Evolutionary conservation across 1,139 yeast genomes (phyloP), one percentile per base, ranked within the genome.

Genomic region (Blastobotrys aristatus): DNA sequence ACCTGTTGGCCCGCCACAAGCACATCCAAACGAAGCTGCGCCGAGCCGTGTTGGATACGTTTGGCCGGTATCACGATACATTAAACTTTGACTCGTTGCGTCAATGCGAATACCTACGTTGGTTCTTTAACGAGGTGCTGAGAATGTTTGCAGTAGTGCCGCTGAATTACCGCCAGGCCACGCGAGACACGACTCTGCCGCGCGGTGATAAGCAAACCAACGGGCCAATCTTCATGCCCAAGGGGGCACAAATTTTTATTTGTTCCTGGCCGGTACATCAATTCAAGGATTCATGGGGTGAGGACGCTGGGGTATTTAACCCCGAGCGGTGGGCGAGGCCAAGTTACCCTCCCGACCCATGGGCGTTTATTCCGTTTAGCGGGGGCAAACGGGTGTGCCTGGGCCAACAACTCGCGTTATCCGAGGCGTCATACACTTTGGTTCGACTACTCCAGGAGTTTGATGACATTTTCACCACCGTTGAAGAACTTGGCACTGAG

Each of bases 371-470:
- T 27, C 80, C 81, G 4, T 77, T 76, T 66, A 77, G 76, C 54
- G 82, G 82, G 41, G 82, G 82, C 4, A 82, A 82, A 29, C 66
- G 83, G 49, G 76, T 77, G 48, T 78, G 83, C 24, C 65, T 78
- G 48, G 82, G 82, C 21, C 82, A 77, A 62, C 81, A 76, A 58
- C 75, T 74, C 61, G 82, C 80, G 2, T 69, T 77, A 50, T 76
- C 82, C 7, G 82, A 78, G 62, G 76, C 77, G 11, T 66, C 75
- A 10, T 37, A 26, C 20, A 37, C 40, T n/a, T 2, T 73, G 32
- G 70, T 69, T 11, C 66, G 82, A 50, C 57, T 78, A 45, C 61
- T 65, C 43, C 79, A 74, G 60, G 57, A 52, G 32, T 64, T 63
- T 52, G 53, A 49, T 43, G 55, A 56, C 27, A 32, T 50, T 4